Conservation (phyloP, 169 alveolate genomes). For the Babesia bovis region DNA sequence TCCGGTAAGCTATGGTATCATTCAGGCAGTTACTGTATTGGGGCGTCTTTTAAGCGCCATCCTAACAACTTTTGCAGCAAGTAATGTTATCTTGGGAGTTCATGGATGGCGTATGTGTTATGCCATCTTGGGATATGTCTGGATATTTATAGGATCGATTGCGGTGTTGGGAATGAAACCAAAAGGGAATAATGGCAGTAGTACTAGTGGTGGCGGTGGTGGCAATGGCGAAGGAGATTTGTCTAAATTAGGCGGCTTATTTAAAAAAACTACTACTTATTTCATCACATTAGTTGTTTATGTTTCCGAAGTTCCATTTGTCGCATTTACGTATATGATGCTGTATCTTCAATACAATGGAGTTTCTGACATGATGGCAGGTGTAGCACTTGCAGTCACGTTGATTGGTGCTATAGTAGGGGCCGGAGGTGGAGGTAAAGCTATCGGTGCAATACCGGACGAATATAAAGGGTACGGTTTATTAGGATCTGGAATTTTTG, state of each 20-base stretch:
- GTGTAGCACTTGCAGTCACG: slow-evolving; percentile 78
- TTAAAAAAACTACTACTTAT: slow-evolving; percentile 3
- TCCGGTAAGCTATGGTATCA: slow-evolving; percentile 13
- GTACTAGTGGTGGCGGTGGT: neutral
- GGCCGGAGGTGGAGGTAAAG: slow-evolving; percentile 84
- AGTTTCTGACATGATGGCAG: slow-evolving; percentile 84
- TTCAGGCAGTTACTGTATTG: slow-evolving; percentile 24
- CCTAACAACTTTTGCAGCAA: slow-evolving; percentile 15
- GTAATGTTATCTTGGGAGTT: neutral
- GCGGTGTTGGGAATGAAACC: neutral
- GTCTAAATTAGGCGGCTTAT: neutral
- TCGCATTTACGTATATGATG: slow-evolving; percentile 85
- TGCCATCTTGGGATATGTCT: slow-evolving; percentile 21
- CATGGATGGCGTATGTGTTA: slow-evolving; percentile 54
- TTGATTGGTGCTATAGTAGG: slow-evolving; percentile 86
- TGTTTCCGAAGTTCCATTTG: slow-evolving; percentile 87
- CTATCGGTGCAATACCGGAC: slow-evolving; percentile 45
- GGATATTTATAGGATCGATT: slow-evolving; percentile 6
- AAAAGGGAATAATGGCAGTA: neutral
- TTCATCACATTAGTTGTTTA: slow-evolving; percentile 42
- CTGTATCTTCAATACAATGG: slow-evolving; percentile 88
- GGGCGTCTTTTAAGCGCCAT: slow-evolving; percentile 41
- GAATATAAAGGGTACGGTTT: neutral
- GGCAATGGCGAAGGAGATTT: neutral
- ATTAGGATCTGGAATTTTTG: neutral